Evolutionary conservation across 1,284 basidiomycete species (phyloP).

Genomic region (Rhodotorula sp.): DNA sequence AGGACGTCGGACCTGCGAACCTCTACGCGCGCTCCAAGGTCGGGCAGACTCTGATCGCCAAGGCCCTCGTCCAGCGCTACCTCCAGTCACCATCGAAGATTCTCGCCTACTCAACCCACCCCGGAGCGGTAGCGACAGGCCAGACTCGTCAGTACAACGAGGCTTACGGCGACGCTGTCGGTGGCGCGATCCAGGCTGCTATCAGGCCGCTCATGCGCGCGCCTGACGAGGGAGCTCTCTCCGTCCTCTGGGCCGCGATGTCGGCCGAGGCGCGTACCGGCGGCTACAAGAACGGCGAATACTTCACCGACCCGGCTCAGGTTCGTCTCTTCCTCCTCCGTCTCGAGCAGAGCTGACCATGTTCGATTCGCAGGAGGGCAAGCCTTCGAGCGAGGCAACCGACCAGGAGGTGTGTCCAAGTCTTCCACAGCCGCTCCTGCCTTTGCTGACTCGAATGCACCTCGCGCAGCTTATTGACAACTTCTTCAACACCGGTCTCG

Average conservation of each 20-base stretch:
- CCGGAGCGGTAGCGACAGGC: slow-evolving; percentile 28
- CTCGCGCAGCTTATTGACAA: slow-evolving; percentile 37
- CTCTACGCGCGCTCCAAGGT: slow-evolving; percentile 34
- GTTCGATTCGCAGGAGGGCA: slow-evolving; percentile 2
- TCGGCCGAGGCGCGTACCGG: slow-evolving; percentile 17
- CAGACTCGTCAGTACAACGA: slow-evolving; percentile 39
- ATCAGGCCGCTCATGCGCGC: slow-evolving; percentile 21
- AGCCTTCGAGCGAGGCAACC: slow-evolving; percentile 28
- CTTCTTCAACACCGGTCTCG: slow-evolving; percentile 29
- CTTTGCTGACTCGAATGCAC: too few relatives aligned
- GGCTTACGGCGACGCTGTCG: slow-evolving; percentile 34
- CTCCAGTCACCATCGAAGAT: slow-evolving; percentile 12
- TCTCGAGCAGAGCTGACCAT: too few relatives aligned
- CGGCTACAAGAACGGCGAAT: slow-evolving; percentile 31
- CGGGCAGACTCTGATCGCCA: slow-evolving; percentile 21
- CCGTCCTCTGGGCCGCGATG: slow-evolving; percentile 28
- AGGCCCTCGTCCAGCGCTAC: slow-evolving; percentile 33
- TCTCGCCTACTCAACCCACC: slow-evolving; percentile 28
- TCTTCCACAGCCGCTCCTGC: not conserved
- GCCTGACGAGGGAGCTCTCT: slow-evolving; percentile 31
- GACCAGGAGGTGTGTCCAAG: slow-evolving; percentile 27
- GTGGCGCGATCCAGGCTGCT: slow-evolving; percentile 20
- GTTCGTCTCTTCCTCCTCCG: too few relatives aligned
- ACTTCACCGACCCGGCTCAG: slow-evolving; percentile 34
- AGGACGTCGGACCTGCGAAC: slow-evolving; percentile 1